Conservation (phyloP, 2,329 filamentous ascomycete genomes). For the Penicillium sclerotiorum region DNA sequence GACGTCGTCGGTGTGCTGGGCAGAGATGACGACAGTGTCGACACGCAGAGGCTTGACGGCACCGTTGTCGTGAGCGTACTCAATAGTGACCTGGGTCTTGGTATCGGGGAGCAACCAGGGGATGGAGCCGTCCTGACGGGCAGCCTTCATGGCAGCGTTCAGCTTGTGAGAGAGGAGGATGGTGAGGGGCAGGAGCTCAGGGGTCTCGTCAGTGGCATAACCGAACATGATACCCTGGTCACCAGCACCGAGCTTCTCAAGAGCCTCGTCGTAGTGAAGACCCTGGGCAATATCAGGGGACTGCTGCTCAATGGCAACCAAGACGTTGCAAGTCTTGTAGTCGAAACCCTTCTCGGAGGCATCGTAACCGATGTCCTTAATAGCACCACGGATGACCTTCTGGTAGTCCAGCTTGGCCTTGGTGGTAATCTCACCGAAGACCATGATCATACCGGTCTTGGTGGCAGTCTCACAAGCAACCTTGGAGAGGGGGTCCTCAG, state of each 20-base stretch:
- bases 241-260: slow-evolving; percentile 97
- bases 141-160: slow-evolving; percentile 89
- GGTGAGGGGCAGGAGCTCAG: slow-evolving; percentile 93
- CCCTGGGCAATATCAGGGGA: slow-evolving; percentile 98
- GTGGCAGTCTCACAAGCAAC: slow-evolving; percentile 98
- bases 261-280: slow-evolving; percentile 95
- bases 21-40: slow-evolving; percentile 94
- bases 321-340: slow-evolving; percentile 99
- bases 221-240: slow-evolving; percentile 99
- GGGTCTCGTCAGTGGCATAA: slow-evolving; percentile 98
- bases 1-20: slow-evolving; percentile 89
- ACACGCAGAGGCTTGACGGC: slow-evolving; percentile 90
- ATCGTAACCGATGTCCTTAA: slow-evolving; percentile 99
- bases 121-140: slow-evolving; percentile 81
- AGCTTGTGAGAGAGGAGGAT: slow-evolving; percentile 95
- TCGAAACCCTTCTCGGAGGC: slow-evolving; percentile 97
- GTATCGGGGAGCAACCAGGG: slow-evolving; percentile 97
- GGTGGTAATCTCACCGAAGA: slow-evolving; percentile 98
- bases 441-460: slow-evolving; percentile 99
- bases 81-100: slow-evolving; percentile 99
- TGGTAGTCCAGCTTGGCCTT: slow-evolving; percentile 97
- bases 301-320: slow-evolving; percentile 99
- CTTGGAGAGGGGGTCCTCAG: slow-evolving; percentile 95
- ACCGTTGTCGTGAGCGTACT: slow-evolving; percentile 94
- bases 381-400: slow-evolving; percentile 88